Evolutionary conservation across 352 stramenopile genomes (phyloP).

Genomic region (Phytophthora litchii): DNA sequence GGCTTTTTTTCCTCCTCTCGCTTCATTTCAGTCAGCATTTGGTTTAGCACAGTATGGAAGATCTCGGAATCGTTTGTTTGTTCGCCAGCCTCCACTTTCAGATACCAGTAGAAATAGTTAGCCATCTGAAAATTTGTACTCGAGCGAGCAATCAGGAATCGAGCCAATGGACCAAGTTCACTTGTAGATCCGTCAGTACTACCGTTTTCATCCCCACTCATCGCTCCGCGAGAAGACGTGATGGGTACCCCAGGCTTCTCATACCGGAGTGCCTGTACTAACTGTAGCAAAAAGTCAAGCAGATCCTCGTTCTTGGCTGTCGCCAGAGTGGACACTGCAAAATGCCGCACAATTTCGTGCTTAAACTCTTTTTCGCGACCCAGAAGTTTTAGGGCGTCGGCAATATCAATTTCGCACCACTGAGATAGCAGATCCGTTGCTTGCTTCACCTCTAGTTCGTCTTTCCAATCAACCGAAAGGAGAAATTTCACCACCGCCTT

Average conservation of each 20-base stretch:
- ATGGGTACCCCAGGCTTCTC: slow-evolving; percentile 57
- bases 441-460: slow-evolving; percentile 97
- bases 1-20: slow-evolving; percentile 89
- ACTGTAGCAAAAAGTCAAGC: slow-evolving; percentile 96
- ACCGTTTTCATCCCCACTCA: slow-evolving; percentile 47
- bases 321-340: slow-evolving; percentile 96
- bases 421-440: slow-evolving; percentile 78
- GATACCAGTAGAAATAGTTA: slow-evolving; percentile 98
- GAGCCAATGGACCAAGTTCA: slow-evolving; percentile 84
- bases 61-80: slow-evolving; percentile 77
- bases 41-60: slow-evolving; percentile 81
- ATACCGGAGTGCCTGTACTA: slow-evolving; percentile 97
- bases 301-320: slow-evolving; percentile 97
- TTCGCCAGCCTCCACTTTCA: slow-evolving; percentile 82
- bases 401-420: slow-evolving; percentile 96
- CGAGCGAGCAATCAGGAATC: slow-evolving; percentile 95
- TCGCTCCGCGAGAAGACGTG: slow-evolving; percentile 40
- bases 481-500: slow-evolving; percentile 98
- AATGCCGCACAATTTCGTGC: slow-evolving; percentile 93
- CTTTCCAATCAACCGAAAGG: slow-evolving; percentile 97
- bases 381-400: slow-evolving; percentile 97
- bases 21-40: slow-evolving; percentile 95
- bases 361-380: slow-evolving; percentile 91
- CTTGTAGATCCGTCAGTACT: slow-evolving; percentile 50
- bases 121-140: slow-evolving; percentile 95